Base-by-base conservation (phyloP, 805 yeast genomes). In the Ogataea ramenticola region DNA sequence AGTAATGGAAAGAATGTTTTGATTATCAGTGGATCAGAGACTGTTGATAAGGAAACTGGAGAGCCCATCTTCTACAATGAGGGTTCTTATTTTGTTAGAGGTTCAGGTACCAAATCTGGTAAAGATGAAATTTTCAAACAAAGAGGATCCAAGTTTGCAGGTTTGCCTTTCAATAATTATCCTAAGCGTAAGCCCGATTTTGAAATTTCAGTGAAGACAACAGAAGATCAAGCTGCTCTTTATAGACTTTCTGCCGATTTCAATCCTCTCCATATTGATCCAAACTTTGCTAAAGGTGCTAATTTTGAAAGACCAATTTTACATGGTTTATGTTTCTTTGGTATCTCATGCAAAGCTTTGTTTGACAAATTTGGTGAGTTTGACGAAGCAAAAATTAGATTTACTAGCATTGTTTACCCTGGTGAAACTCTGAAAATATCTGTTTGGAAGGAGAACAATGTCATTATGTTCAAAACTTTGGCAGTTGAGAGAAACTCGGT, bases 191-290 rank as follows among this genome's bases (percentile, higher is more conserved):
- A 63, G 22, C 93, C 96, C 7, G 95, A 86, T 59, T 85, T 76
- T 56, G 79, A 74, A 45, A 62, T 65, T 39, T 76, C 72, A 36
- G 74, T 78, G 55, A 65, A 73, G 51, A 85, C 93, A 2, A 60
- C 73, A 24, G 70, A 64, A 36, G 86, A 89, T 62, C 88, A 81
- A 63, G 97, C 97, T 39, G 87, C 96, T 4, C 66, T 90, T 44
- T 91, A 91, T 70, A 79, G 99, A 62, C 71, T 91, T 48, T 82
- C 91, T 48, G 98, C 96, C 43, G 99, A 91, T 70, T 82, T 81
- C 64, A 91, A 91, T 65, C 99, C 99, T 47, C 75, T 91, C 55
- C 99, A 90, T 69, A 82, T 91, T 60, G 98, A 91, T 67, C 97
- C 98, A 17, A 71, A 63, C 27, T 84, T 90, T 66, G 97, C 98